A percentile compares a stretch with the other conserved stretches of the same genome.
These are phyloP conservation scores for Physcomitrellopsis africana DNA, from an alignment of 225 moss, liverwort and hornwort genomes.

Conservation along the genomic window DNA sequence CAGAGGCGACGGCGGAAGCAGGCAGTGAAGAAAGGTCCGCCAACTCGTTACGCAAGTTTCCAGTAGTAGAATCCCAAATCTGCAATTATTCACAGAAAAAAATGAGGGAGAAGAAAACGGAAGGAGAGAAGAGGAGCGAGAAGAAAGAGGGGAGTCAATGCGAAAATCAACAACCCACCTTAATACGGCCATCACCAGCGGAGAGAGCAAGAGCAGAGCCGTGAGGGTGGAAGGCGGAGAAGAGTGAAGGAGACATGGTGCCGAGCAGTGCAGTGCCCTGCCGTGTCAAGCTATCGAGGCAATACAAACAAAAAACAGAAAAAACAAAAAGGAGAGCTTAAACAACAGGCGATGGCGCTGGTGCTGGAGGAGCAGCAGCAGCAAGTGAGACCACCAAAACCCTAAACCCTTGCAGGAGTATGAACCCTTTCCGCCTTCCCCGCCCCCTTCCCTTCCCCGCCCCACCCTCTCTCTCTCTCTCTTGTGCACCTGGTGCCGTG, in stretches of 20 bases:
- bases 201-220: constrained; percentile 75
- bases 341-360: not conserved
- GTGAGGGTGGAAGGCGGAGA: constrained; percentile 70
- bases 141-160: not conserved
- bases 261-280: not conserved
- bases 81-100: constrained; percentile 22
- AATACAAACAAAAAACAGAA: no score
- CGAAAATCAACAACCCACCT: constrained; percentile 39
- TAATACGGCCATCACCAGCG: constrained; percentile 88
- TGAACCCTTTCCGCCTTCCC: not conserved
- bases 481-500: no score
- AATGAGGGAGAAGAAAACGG: not conserved
- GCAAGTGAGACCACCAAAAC: constrained; percentile 38
- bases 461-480: no score
- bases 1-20: constrained; percentile 43
- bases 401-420: constrained; percentile 30
- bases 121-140: not conserved
- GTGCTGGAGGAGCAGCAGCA: constrained; percentile 3
- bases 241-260: constrained; percentile 41
- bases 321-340: not conserved
- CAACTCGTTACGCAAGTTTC: constrained; percentile 80
- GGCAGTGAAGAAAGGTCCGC: constrained; percentile 60
- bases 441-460: no score
- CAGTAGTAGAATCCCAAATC: constrained; percentile 82
- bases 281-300: no score